Conservation (phyloP, 2,329 filamentous ascomycete species). For the Pestalotiopsis sp. region DNA sequence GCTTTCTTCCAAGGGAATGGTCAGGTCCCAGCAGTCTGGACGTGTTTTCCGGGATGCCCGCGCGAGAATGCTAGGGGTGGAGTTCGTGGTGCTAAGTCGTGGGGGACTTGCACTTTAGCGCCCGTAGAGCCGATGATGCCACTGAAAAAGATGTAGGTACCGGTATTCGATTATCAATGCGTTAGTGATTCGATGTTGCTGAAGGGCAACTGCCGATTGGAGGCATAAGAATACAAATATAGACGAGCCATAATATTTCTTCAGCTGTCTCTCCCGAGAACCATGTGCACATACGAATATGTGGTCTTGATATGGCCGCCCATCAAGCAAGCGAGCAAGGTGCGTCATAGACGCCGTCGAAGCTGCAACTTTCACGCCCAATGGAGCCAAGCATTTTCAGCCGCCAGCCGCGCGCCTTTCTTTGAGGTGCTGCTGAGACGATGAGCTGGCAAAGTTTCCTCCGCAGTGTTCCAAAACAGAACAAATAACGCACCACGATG, state of each 20-base stretch:
- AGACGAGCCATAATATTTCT: background rate
- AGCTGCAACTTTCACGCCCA: background rate
- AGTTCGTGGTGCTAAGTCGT: background rate
- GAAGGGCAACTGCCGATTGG: background rate
- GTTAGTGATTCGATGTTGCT: background rate
- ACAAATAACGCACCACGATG: conserved; percentile 25
- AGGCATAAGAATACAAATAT: background rate
- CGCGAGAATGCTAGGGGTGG: background rate
- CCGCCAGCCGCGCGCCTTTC: background rate
- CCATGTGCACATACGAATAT: background rate
- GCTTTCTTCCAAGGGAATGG: background rate
- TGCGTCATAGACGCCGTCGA: background rate
- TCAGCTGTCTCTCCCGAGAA: too few relatives aligned
- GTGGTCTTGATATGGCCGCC: background rate
- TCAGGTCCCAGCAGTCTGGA: conserved; percentile 3
- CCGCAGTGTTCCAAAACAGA: conserved; percentile 19
- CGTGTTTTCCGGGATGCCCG: conserved; percentile 6
- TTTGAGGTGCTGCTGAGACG: background rate
- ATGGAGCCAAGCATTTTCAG: background rate
- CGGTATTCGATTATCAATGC: background rate
- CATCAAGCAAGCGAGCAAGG: background rate
- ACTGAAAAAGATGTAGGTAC: background rate
- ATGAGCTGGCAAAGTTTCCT: background rate
- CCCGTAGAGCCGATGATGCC: conserved; percentile 1
- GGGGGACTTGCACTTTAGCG: conserved; percentile 2